Base-by-base conservation (phyloP, 2,329 filamentous ascomycete species). In the Fusarium sp. region DNA sequence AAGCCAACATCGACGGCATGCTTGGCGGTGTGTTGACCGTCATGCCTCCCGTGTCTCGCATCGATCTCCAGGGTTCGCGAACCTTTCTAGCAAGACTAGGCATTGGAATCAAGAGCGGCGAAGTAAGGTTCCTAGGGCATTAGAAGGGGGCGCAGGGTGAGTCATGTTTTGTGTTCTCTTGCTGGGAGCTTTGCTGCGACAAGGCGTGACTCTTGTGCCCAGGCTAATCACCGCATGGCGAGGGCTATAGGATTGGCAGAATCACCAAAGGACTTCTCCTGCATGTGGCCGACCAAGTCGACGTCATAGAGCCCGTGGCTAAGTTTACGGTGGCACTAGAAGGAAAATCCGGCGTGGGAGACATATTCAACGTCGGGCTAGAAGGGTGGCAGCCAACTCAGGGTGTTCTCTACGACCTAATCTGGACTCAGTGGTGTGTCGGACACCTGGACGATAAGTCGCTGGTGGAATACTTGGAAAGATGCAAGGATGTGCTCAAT, bases 371-470 rank as follows among this genome's bases (percentile, higher is more conserved):
- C 50, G 50, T 54, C 29, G 50, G 50, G 10, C 4, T 54, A 6
- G 50, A 54, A 54, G 50, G 27, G 5, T 54, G 50, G 54, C 20
- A 58, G 11, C 85, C 87, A 4, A 82, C 79, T 1, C 75, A 81
- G 9, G 83, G 77, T 10, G 75, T 82, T 18, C 81, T 83, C 64
- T 98, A 98, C 82, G 92, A 95, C 80, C 81, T 97, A 62, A 90
- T 98, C 70, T 97, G 94, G 93, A 93, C 90, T 66, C 95, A 98
- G 83, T 97, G 95, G 94, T 98, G 94, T 82, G 82, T 96, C 7
- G 93, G 93, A 57, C 92, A 97, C 81, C 84, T 97, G 64, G 94
- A 90, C 1, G 94, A 97, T 80, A 83, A 82, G 22, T 91, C 96
- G 81, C 81, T 98, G 18, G 87, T 92, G 4, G 84, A 83, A 4